phyloP scores from a whole-genome alignment of 1,284 basidiomycete species.

The Tremellales sp. region DNA sequence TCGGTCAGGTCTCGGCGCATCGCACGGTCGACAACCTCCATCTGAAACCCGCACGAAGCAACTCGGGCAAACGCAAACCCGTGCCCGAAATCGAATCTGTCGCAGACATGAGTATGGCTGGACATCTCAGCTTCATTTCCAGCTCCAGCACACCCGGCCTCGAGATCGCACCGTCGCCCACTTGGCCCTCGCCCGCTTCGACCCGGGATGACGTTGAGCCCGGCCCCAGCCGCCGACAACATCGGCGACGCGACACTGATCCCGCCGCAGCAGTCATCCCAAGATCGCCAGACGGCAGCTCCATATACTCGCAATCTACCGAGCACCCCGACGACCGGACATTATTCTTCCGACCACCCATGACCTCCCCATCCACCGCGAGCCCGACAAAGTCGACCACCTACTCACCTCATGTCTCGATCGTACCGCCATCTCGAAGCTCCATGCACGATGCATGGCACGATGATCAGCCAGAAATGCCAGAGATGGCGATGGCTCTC shows the following conservation, averaged over 20 bases:
- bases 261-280: conserved; percentile 1
- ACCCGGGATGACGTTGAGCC: not conserved
- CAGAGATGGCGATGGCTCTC: not conserved
- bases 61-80: conserved; percentile 2
- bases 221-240: not conserved
- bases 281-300: not conserved
- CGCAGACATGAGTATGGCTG: not conserved
- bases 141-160: not conserved
- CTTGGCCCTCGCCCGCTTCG: not conserved
- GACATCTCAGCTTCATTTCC: not conserved
- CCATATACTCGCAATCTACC: not conserved
- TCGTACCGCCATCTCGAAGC: not conserved
- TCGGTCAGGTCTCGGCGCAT: not conserved
- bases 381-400: not conserved
- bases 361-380: not conserved
- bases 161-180: not conserved
- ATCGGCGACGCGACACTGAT: conserved; percentile 3
- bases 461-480: not conserved
- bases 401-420: not conserved
- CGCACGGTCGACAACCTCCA: not conserved
- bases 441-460: not conserved
- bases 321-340: not conserved
- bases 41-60: not conserved
- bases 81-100: not conserved
- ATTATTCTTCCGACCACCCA: not conserved